Base-by-base conservation (phyloP, 1,284 basidiomycete genomes). In the Chalciporus piperatoides region DNA sequence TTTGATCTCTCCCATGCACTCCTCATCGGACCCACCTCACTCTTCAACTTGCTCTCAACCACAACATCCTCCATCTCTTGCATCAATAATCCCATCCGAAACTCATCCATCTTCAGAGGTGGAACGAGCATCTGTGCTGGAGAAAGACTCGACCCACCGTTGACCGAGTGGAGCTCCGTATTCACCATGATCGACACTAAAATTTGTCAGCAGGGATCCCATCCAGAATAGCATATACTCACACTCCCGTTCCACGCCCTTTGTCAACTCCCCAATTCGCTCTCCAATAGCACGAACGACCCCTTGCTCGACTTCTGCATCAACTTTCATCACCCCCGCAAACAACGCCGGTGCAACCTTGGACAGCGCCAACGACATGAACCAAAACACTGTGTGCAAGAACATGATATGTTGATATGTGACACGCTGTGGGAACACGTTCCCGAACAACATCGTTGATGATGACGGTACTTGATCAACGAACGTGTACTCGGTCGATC, bases 381-480 rank as follows among this genome's bases (percentile, higher is more conserved):
- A 81, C 55, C 90, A 68, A 63, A 88, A 91, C 23, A 89, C 60
- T 55, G 88, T 80, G 59, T 89, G 90, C n/a, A 92, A 71, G 63
- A 91, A 78, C 17, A 78, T 67, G 54, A 90, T 75, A 61, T 91
- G 82, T 57, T 93, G 88, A 63, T 82, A 84, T 2, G 80, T 74
- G 0, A 85, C 80, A 11, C 82, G 78, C 10, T 72, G 70, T 0
- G 86, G 88, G 67, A 90, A 82, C 21, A 86, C 41, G 4, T 66
- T 52, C 41, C 75, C 68, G 2, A 88, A 68, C 27, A 81, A 46
- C 9, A 32, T 32, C 30, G 68, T 72, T 40, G 51, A 41, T 1
- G 36, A 23, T 1, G 61, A 52, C 14, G 55, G 47, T 11, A 52
- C 54, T 40, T 60, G 61, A 49, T 68, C 71, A 24, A 61, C 58